Base-by-base conservation (phyloP, 257 asterid species). In the Thymus quinquecostatus region DNA sequence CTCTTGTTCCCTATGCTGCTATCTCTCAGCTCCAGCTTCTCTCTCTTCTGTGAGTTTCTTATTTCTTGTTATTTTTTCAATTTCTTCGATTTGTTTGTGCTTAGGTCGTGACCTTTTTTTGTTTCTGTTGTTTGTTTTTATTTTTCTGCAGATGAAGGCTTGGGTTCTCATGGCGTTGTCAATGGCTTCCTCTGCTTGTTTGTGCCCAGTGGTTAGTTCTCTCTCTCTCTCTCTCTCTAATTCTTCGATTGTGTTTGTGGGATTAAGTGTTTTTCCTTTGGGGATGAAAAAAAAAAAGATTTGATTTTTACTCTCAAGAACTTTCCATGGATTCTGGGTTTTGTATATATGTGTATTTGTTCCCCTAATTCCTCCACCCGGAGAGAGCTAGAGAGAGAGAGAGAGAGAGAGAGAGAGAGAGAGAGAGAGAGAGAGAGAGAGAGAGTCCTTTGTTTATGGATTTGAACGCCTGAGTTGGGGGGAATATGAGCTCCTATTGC, bases 191-290 rank as follows among this genome's bases (percentile, higher is more conserved):
- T 80, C 14, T 91, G 97, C 79, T 80, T 89, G 60, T 82, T 84
- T 70, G 90, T 89, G 69, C 70, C 84, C 67, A 82, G 88, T 57
- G 97, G 99, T 91, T 65, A 78, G 93, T 79, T 53, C 28, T 9
- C 64, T 14, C 44, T 67, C 8, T 34, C 36, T 40, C 44, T 60
- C 53, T 66, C 2, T 6, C 9, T 44, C 40, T 33, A 5, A 60
- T 45, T 70, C 56, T 75, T 67, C 13, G 28, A 5, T 45, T 49
- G 13, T 5, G 9, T 34, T 41, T 47, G 41, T 27, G 21, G 12
- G 74, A 11, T 70, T 70, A 8, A 8, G 10, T 60, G 49, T 14
- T 70, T 59, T 58, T 5, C 5, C 32, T 2, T 6, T 29, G 13
- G 30, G 48, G 32, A 65, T 30, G 27, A 13, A 14, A 30, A 34